phyloP scores from a whole-genome alignment of 306 rosid genomes.

The Malus asiatica region DNA sequence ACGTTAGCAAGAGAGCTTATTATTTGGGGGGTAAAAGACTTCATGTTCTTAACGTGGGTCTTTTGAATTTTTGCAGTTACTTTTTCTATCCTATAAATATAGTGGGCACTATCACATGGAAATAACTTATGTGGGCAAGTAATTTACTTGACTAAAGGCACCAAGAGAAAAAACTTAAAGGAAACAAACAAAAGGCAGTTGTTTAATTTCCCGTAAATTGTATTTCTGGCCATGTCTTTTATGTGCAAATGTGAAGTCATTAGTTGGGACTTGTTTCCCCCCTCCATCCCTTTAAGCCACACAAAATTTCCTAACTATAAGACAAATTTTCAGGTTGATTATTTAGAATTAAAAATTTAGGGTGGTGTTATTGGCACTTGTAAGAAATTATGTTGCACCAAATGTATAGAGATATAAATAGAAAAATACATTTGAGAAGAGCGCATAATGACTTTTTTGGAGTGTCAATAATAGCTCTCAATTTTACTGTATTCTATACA shows the following conservation, averaged over 20 bases:
- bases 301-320: neutral
- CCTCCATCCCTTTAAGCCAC: neutral
- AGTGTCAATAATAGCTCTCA: too few relatives aligned
- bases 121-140: too few relatives aligned
- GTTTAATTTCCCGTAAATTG: neutral
- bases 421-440: too few relatives aligned
- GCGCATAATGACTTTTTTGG: too few relatives aligned
- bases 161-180: too few relatives aligned
- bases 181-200: neutral
- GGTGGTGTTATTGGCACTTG: too few relatives aligned
- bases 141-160: too few relatives aligned
- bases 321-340: neutral
- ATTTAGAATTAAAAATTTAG: neutral
- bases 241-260: neutral
- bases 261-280: neutral
- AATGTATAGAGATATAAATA: too few relatives aligned
- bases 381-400: too few relatives aligned
- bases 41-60: constrained; percentile 11
- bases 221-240: neutral
- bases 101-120: too few relatives aligned
- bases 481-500: too few relatives aligned
- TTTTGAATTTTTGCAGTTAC: neutral
- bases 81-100: neutral
- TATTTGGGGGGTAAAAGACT: neutral
- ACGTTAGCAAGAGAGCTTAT: too few relatives aligned